Base-by-base conservation (phyloP, 2,329 filamentous ascomycete species). In the Diaporthe australafricana region DNA sequence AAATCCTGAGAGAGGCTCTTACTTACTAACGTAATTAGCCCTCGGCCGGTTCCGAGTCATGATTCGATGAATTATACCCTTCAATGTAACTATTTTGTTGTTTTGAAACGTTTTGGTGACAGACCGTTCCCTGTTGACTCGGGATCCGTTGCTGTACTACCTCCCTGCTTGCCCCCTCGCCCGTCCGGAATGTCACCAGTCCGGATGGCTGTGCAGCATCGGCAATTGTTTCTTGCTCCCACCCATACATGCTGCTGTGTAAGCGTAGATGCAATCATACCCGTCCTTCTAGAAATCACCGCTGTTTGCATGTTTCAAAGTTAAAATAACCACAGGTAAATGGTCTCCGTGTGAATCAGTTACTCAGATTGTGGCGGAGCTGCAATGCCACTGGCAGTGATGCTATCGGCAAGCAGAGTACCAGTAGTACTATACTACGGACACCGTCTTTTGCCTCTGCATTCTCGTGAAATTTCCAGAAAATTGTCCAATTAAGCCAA, bases 61-160 rank as follows among this genome's bases (percentile, higher is more conserved):
- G 60, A 38, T 50, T 38, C n/a, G 60, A 50, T 50, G 45, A 50
- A n/a, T n/a, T 35, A 50, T 65, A 65, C 60, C 45, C 27, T 65
- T 65, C 60, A 65, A 65, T 65, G 60, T 65, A 65, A 65, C 60
- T 65, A 65, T 16, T 65, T 48, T 48, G 45, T 50, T 63, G 57
- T 65, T 50, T 62, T 65, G 60, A 65, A 50, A 65, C 60, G 45
- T 65, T 50, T 25, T 7, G 60, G 60, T 50, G 60, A 65, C 60
- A 11, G 45, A n/a, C 60, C 60, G 60, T 14, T 65, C 60, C 60
- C 60, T 65, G 60, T 32, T 65, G 38, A 40, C 38, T 40, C 38
- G 14, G 14, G 45, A 25, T 3, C 7, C 16, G n/a, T n/a, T n/a
- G n/a, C n/a, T n/a, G n/a, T n/a, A n/a, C n/a, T n/a, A n/a, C n/a